phyloP scores from a whole-genome alignment of 805 yeast genomes.

The Ogataea ganodermae region DNA sequence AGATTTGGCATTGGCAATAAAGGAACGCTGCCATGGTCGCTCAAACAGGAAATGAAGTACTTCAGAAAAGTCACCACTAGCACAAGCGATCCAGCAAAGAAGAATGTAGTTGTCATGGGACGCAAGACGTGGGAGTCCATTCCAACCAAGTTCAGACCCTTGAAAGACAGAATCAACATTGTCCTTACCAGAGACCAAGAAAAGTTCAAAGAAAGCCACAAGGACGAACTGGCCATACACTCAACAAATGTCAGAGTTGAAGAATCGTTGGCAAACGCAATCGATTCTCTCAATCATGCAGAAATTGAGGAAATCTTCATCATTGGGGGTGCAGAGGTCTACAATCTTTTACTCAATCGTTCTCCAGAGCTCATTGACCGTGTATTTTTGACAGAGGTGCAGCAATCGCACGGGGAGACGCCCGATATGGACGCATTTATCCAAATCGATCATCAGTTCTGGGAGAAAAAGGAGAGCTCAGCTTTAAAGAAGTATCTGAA shows the following conservation, averaged over 20 bases:
- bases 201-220: constrained; percentile 24
- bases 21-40: constrained; percentile 86
- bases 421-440: constrained; percentile 41
- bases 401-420: constrained; percentile 47
- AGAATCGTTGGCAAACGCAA: constrained; percentile 46
- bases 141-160: constrained; percentile 80
- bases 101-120: constrained; percentile 92
- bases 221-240: constrained; percentile 29
- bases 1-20: constrained; percentile 80
- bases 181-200: constrained; percentile 59
- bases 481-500: constrained; percentile 40
- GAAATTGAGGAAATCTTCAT: constrained; percentile 65
- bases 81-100: constrained; percentile 33
- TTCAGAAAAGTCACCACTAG: constrained; percentile 72
- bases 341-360: constrained; percentile 46
- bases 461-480: constrained; percentile 39
- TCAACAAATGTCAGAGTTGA: constrained; percentile 32
- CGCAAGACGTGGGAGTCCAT: constrained; percentile 95
- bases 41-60: constrained; percentile 81
- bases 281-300: constrained; percentile 34
- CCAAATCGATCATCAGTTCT: constrained; percentile 22
- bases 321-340: constrained; percentile 93
- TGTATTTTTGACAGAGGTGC: constrained; percentile 70
- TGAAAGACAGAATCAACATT: constrained; percentile 72
- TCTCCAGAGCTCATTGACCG: constrained; percentile 44